Evolutionary conservation across 2,329 filamentous ascomycete genomes (phyloP), one percentile per base, ranked within the genome.

Genomic region (Diaporthe longicolla): DNA sequence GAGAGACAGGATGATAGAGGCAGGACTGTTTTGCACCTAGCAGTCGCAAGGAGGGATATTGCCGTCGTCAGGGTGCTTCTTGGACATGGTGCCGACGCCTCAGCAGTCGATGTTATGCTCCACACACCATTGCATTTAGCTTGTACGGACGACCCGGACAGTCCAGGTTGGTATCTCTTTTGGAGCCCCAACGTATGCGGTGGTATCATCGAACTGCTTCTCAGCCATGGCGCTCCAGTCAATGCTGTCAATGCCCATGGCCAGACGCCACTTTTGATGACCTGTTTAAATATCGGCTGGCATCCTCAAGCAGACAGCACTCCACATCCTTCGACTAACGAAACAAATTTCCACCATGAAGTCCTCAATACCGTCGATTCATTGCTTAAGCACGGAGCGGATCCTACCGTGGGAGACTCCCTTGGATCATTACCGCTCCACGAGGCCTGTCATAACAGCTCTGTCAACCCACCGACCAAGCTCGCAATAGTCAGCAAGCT

Each of bases 61-160:
- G 26, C 40, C 15, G 26, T 2, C 29, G 19, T 65, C 10, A 15
- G 24, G 2, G 43, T 50, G 26, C 43, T 65, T 50, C 43, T 35
- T 24, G 11, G 15, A 24, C 19, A 50, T 17, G 61, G 61, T 35
- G 61, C 61, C 19, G 26, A 32, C 11, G 21, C 17, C 8, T 50
- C 43, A 1, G 26, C 26, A 5, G 26, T 35, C 2, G 61, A 48
- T 48, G 0, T 1, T 3, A 7, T 4, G 43, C 19, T n/a, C 24
- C 21, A 17, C 10, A 65, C 61, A 50, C 24, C 61, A 8, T 35
- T 65, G 61, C 61, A 65, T 50, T 6, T 65, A n/a, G 59, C 59
- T 65, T 65, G 59, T 13, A 35, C 45, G 13, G 7, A 1, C 17
- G 9, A 26, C 40, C 40, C 15, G 40, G 40, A 43, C 15, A 43